Percentiles rank a stretch among this genome's conserved stretches.
Evolutionary conservation across 2,329 filamentous ascomycete genomes (phyloP).

Genomic region (Chalaropsis thielavioides): DNA sequence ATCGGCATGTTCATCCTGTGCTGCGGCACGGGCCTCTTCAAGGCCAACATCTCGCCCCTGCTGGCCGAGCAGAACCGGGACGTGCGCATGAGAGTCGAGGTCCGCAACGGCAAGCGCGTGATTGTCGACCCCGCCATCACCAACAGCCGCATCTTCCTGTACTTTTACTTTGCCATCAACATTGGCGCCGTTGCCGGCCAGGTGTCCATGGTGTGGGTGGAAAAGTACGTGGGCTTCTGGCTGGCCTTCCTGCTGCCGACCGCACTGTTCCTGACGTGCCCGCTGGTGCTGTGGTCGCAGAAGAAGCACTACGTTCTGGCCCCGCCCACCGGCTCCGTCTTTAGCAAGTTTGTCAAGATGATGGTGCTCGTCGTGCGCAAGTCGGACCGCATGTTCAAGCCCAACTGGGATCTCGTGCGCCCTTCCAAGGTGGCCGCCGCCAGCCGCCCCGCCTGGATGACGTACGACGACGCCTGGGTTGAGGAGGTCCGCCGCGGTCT

Average conservation of each 20-base stretch:
- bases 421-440: conserved; percentile 45
- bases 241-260: conserved; percentile 55
- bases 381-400: conserved; percentile 46
- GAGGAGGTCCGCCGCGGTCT: conserved; percentile 61
- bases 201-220: conserved; percentile 55
- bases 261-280: conserved; percentile 46
- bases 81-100: conserved; percentile 41
- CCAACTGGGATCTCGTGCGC: conserved; percentile 55
- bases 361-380: conserved; percentile 47
- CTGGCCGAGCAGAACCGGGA: conserved; percentile 57
- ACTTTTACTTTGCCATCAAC: conserved; percentile 46
- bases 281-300: conserved; percentile 45
- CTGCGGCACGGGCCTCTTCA: conserved; percentile 66
- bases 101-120: conserved; percentile 46
- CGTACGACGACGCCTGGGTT: conserved; percentile 71
- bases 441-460: conserved; percentile 57
- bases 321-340: conserved; percentile 58
- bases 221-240: conserved; percentile 66
- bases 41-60: conserved; percentile 60
- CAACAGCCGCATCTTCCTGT: conserved; percentile 53
- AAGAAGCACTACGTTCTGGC: conserved; percentile 46
- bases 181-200: conserved; percentile 47
- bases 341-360: conserved; percentile 50
- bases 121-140: conserved; percentile 58
- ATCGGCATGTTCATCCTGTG: conserved; percentile 43